phyloP scores from a whole-genome alignment of 176 grass and related monocot species.

The Poa pratensis region DNA sequence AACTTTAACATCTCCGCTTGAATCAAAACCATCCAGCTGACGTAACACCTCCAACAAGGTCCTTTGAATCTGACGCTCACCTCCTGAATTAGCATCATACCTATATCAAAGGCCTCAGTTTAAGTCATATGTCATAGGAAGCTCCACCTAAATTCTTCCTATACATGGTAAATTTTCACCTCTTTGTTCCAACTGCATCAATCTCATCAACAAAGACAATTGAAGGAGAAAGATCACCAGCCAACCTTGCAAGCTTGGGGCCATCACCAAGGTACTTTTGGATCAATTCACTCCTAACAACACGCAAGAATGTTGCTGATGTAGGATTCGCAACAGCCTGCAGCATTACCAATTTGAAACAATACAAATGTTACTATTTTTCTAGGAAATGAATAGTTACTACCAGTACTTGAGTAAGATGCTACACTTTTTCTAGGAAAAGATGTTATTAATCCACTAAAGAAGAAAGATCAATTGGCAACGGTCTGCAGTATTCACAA shows the following conservation, averaged over 20 bases:
- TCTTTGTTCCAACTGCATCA: constrained; percentile 89
- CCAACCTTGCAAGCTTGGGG: constrained; percentile 83
- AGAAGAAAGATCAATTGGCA: not conserved
- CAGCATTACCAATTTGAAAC: not conserved
- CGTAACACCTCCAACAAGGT: constrained; percentile 85
- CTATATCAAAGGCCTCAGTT: constrained; percentile 34
- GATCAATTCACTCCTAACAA: constrained; percentile 86
- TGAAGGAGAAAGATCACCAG: constrained; percentile 81
- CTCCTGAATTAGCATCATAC: constrained; percentile 88
- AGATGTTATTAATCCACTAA: too few species aligned
- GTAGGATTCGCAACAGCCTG: constrained; percentile 87
- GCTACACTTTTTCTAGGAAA: not conserved
- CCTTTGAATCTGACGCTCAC: constrained; percentile 84
- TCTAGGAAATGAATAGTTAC: not conserved
- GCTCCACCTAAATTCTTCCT: not conserved
- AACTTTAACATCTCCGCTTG: constrained; percentile 85
- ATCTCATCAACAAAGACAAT: constrained; percentile 95
- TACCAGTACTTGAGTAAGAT: constrained; percentile 6
- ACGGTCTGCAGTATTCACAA: not conserved
- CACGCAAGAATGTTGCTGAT: constrained; percentile 83
- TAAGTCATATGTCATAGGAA: not conserved
- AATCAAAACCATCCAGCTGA: constrained; percentile 91
- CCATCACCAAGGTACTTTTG: constrained; percentile 89
- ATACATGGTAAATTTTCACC: constrained; percentile 45
- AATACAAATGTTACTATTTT: not conserved